Base-by-base conservation (phyloP, 495 filamentous ascomycete species). In the Lophiotrema nucula region DNA sequence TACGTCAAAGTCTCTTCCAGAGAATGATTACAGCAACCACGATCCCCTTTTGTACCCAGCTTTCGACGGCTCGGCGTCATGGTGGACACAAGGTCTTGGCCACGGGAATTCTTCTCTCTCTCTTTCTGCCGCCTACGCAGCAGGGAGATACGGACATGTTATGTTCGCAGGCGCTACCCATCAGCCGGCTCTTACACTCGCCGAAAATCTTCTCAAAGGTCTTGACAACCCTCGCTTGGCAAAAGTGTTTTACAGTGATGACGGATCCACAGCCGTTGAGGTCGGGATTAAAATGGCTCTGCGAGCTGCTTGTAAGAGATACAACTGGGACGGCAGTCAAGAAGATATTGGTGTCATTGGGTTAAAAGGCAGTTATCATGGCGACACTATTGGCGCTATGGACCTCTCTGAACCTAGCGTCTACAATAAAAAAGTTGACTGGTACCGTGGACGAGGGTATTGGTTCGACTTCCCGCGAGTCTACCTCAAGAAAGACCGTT, bases 1-100 rank as follows among this genome's bases (percentile, higher is more conserved):
- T 25, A 58, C 58, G 23, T 19, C 6, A 3, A 26, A 41, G 4
- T 53, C 58, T 33, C 16, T 33, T n/a, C 16, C 67, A 38, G 19
- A 43, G 27, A 33, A 42, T n/a, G 8, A 46, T 5, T 19, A 51
- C 23, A 21, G 35, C 13, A 8, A 47, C 42, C 12, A 56, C 19
- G 51, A 65, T 21, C 26, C 58, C 4, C 16, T 83, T 12, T 70
- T 90, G 0, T 73, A 72, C 22, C 78, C 86, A 8, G 83, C 83
- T 0, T 89, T 90, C 46, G 88, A 92, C 55, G 88, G 82, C 18
- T 90, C 87, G 0, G 88, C 87, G 16, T 90, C 87, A 0, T 92
- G 88, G 88, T 92, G 88, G 88, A 91, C 88, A 0, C 88, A 92
- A 70, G 88, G 88, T 8, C 76, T 92, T 4, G 88, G 88, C 6